phyloP scores from a whole-genome alignment of 257 asterid genomes.

The Gynochthodes officinalis region DNA sequence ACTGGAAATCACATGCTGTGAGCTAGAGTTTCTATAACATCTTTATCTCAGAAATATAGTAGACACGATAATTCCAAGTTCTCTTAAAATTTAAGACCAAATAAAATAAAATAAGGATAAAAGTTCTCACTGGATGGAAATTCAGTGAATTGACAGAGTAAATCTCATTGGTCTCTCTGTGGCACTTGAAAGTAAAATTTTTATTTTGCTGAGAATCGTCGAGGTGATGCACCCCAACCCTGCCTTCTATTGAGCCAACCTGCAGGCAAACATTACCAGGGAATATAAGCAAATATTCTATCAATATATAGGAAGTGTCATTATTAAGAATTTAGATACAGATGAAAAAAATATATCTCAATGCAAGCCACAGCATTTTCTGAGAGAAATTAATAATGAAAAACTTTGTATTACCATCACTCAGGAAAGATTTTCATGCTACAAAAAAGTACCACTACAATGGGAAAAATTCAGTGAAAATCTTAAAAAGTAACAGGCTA shows the following conservation, averaged over 20 bases:
- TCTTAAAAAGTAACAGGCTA: slow-evolving; percentile 3
- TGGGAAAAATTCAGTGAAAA: too few species aligned
- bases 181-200: slow-evolving; percentile 98
- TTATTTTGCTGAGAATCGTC: slow-evolving; percentile 75
- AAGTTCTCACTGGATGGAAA: slow-evolving; percentile 88
- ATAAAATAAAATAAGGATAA: slow-evolving; percentile 1
- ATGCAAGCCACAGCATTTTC: not conserved
- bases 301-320: not conserved
- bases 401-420: not conserved
- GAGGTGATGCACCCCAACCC: slow-evolving; percentile 95
- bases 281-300: not conserved
- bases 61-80: not conserved
- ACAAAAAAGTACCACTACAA: not conserved
- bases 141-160: slow-evolving; percentile 87
- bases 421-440: not conserved
- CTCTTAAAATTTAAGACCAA: not conserved
- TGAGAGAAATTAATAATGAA: not conserved
- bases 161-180: slow-evolving; percentile 83
- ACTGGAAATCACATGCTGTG: not conserved
- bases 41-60: not conserved
- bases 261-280: slow-evolving; percentile 27
- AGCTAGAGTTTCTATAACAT: not conserved
- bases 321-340: not conserved
- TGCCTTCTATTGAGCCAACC: slow-evolving; percentile 99
- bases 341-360: not conserved